Conservation (phyloP, 305 asterid species). For the Solanum aculeatissimum region DNA sequence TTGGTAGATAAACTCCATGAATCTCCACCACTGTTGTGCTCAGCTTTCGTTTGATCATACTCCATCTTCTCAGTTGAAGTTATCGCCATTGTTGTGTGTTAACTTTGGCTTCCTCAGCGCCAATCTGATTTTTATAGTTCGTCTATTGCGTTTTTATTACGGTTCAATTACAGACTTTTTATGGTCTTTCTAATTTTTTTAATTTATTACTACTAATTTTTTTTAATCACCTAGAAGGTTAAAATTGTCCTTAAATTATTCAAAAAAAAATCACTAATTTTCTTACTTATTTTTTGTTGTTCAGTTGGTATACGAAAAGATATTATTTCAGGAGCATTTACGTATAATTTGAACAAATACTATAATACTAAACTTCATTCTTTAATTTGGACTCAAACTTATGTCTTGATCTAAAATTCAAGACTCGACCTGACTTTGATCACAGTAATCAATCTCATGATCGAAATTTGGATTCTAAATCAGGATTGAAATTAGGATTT, state of each 20-base stretch:
- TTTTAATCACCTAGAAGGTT: no score
- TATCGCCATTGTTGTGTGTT: background rate
- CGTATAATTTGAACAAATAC: no score
- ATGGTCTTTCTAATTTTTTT: no score
- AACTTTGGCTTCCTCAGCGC: background rate
- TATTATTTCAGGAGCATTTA: no score
- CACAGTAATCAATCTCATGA: no score
- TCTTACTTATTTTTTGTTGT: background rate
- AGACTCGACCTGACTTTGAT: background rate
- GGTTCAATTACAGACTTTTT: background rate
- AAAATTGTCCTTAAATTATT: no score
- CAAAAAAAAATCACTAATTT: no score
- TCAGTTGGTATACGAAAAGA: background rate
- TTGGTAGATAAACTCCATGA: conserved; percentile 38
- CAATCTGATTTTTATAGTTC: background rate
- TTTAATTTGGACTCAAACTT: no score
- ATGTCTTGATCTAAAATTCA: background rate
- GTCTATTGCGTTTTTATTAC: background rate
- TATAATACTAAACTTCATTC: no score
- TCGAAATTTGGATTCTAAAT: no score
- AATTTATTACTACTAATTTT: no score
- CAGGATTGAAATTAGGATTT: no score
- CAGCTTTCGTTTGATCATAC: background rate
- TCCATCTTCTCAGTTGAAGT: background rate
- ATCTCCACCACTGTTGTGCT: background rate